Evolutionary conservation across 805 yeast species (phyloP), one percentile per base, ranked within the genome.

Genomic region (Yamadazyma sp.): DNA sequence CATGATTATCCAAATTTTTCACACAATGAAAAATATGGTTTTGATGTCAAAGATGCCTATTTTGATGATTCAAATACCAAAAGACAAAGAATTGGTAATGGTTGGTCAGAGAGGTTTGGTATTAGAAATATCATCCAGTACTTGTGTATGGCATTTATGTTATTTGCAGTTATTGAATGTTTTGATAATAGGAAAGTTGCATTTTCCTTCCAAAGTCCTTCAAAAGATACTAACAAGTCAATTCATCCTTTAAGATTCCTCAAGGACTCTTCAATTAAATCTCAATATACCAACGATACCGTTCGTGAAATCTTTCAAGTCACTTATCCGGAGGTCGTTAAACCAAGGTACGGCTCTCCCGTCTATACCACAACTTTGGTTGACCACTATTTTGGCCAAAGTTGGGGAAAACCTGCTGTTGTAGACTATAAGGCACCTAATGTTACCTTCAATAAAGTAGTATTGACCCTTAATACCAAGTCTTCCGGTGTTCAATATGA

Each of bases 401-500:
- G 78, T 0, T 80, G 82, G 78, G 85, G 84, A 11, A 52, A 54
- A 16, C 83, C 86, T 0, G 70, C 68, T 5, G 52, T 59, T 5
- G 59, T 47, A 4, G 41, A 48, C 0, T 74, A 75, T 42, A 33
- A 41, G 4, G 68, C 78, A 3, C 82, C 82, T 4, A 42, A 45
- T 30, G 43, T 62, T 10, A 49, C 57, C 0, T 81, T 68, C 55
- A 73, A 77, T 47, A 69, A 70, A 44, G 79, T 79, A 11, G 69
- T 78, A 0, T 54, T 80, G 31, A 68, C 73, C 4, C 55, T 81
- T 33, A 65, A 74, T 34, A 76, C 80, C 7, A 53, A 70, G 10
- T 77, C 75, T 5, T 61, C 57, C 25, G 85, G 85, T 6, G 70
- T 75, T 10, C 87, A 81, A 51, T 79, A 75, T 45, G 86, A 81